A percentile compares a stretch with the other conserved stretches of the same genome.
These are phyloP conservation scores for Globisporangium barbulae DNA, from an alignment of 352 stramenopile species.

Conservation along the genomic window DNA sequence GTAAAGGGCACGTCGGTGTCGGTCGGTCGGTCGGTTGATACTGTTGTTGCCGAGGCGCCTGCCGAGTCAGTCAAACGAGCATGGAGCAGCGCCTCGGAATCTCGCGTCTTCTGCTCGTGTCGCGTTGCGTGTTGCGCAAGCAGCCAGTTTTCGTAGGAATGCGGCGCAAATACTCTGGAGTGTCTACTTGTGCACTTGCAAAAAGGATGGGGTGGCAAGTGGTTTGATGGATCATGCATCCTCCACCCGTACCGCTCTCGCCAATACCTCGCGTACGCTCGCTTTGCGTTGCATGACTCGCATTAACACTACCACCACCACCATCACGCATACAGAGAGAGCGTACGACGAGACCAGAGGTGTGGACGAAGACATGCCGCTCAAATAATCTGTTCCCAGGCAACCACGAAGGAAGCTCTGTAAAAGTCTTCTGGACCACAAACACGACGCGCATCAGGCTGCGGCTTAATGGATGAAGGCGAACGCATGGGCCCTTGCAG, in stretches of 20 bases:
- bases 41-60: not conserved
- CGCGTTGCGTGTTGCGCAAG: not conserved
- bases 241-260: not conserved
- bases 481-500: too few relatives aligned
- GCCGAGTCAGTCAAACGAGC: not conserved
- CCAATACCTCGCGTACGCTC: not conserved
- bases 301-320: not conserved
- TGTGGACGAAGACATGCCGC: too few relatives aligned
- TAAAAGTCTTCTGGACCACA: too few relatives aligned
- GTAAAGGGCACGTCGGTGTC: not conserved
- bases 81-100: not conserved
- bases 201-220: not conserved
- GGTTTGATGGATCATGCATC: not conserved
- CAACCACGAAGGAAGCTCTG: too few relatives aligned
- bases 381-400: too few relatives aligned
- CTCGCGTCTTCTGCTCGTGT: slow-evolving; percentile 6
- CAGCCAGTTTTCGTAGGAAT: not conserved
- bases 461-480: not conserved
- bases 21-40: too few relatives aligned
- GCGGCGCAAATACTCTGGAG: not conserved
- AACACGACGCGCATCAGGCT: too few relatives aligned
- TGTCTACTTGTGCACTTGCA: not conserved
- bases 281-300: not conserved
- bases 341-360: not conserved
- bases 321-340: not conserved